Conservation (phyloP, 2,329 filamentous ascomycete species). For the Truncatella angustata region DNA sequence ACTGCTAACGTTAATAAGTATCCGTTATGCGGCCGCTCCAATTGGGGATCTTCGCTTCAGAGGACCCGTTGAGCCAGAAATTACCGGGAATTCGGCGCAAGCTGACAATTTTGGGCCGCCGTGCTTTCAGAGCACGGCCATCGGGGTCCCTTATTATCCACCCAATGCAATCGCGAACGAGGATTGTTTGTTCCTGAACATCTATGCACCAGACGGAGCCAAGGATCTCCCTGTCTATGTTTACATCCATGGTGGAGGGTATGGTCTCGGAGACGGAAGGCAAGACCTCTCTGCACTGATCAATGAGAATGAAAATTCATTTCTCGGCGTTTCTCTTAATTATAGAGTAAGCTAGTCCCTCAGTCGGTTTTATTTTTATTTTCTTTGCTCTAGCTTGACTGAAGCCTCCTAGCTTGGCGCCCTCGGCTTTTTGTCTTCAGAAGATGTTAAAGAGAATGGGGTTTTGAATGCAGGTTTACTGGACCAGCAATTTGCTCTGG, state of each 20-base stretch:
- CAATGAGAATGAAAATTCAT: background rate
- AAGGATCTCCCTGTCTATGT: slow-evolving; percentile 41
- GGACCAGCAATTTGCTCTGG: slow-evolving; percentile 39
- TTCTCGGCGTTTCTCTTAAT: background rate
- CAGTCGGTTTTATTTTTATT: too few species aligned
- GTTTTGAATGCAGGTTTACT: background rate
- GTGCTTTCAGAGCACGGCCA: background rate
- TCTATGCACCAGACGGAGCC: slow-evolving; percentile 36
- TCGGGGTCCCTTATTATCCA: slow-evolving; percentile 11
- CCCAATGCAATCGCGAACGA: slow-evolving; percentile 29
- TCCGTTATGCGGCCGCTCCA: slow-evolving; percentile 43
- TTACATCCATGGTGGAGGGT: slow-evolving; percentile 25
- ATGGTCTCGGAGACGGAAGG: background rate
- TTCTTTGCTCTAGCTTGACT: background rate
- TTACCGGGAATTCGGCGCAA: slow-evolving; percentile 34
- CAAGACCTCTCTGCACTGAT: background rate
- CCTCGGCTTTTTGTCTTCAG: slow-evolving; percentile 3
- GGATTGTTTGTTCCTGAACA: slow-evolving; percentile 48
- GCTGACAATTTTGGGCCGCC: slow-evolving; percentile 24
- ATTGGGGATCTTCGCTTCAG: slow-evolving; percentile 38
- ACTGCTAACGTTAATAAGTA: slow-evolving; percentile 24
- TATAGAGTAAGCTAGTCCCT: background rate
- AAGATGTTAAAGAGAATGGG: background rate
- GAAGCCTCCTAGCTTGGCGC: background rate
- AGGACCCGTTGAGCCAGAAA: background rate